Evolutionary conservation across 75 land plant genomes (phyloP).

Genomic region (Selaginella tamariscina): DNA sequence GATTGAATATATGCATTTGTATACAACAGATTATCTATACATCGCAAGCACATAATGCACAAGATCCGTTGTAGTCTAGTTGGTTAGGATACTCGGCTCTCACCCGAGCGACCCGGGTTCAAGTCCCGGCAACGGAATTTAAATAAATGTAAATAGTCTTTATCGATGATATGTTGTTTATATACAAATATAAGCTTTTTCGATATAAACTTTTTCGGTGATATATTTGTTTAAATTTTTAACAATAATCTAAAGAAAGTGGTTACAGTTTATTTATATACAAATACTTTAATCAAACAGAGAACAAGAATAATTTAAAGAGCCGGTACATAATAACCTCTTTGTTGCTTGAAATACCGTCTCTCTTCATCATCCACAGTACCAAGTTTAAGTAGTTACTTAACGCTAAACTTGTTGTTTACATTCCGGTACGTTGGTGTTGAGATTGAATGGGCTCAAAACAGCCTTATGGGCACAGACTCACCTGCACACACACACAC

Average conservation of each 20-base stretch:
- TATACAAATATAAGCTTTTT: no score
- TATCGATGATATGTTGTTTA: no score
- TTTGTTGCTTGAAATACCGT: slow-evolving; percentile 9
- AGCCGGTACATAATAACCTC: background rate
- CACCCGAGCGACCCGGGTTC: slow-evolving; percentile 99
- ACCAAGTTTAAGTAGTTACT: background rate
- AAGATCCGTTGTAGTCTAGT: slow-evolving; percentile 99
- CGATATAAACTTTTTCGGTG: no score
- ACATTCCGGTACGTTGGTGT: slow-evolving; percentile 8
- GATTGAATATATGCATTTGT: no score
- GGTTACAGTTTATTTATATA: no score
- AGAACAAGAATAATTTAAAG: no score
- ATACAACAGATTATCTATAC: no score
- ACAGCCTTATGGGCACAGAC: background rate
- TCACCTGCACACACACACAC: background rate
- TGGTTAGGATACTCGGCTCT: slow-evolving; percentile 99
- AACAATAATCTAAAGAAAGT: no score
- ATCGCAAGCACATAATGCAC: no score
- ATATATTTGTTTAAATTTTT: no score
- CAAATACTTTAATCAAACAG: no score
- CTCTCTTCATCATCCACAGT: slow-evolving; percentile 5
- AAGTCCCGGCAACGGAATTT: slow-evolving; percentile 88
- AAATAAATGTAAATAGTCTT: no score
- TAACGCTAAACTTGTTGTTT: slow-evolving; percentile 1
- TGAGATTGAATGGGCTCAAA: background rate